These are phyloP conservation scores for Triticum monococcum DNA, from an alignment of 176 grass and related monocot genomes.

Conservation along the genomic window DNA sequence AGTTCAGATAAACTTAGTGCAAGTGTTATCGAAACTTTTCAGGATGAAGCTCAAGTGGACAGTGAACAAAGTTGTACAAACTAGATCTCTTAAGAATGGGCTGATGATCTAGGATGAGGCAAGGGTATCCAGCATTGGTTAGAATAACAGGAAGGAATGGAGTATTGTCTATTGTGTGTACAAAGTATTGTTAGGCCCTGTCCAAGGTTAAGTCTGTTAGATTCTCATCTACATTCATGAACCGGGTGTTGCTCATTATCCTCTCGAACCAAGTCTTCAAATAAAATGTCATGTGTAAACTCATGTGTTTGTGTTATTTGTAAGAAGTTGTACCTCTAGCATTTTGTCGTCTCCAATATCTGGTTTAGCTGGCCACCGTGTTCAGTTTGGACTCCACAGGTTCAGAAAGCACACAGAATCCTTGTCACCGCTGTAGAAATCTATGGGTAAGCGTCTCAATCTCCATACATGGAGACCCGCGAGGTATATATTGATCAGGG, in stretches of 20 bases:
- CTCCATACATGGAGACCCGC: too few species aligned
- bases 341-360: conserved; percentile 5
- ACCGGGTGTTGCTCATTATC: conserved; percentile 8
- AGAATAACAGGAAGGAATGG: conserved; percentile 40
- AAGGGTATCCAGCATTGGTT: conserved; percentile 41
- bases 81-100: conserved; percentile 19
- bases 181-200: not conserved
- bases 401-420: not conserved
- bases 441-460: too few species aligned
- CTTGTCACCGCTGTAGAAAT: not conserved
- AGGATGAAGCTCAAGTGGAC: not conserved
- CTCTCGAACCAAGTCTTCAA: conserved; percentile 10
- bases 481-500: too few species aligned
- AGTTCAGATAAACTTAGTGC: not conserved
- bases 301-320: conserved; percentile 21
- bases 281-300: conserved; percentile 15
- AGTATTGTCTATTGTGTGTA: not conserved
- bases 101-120: conserved; percentile 24
- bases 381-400: not conserved
- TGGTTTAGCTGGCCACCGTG: not conserved
- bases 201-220: conserved; percentile 26
- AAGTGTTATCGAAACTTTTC: too few species aligned
- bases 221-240: conserved; percentile 34
- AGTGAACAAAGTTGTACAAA: conserved; percentile 35
- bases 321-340: not conserved